phyloP scores from a whole-genome alignment of 306 rosid species.

The Gillenia trifoliata region DNA sequence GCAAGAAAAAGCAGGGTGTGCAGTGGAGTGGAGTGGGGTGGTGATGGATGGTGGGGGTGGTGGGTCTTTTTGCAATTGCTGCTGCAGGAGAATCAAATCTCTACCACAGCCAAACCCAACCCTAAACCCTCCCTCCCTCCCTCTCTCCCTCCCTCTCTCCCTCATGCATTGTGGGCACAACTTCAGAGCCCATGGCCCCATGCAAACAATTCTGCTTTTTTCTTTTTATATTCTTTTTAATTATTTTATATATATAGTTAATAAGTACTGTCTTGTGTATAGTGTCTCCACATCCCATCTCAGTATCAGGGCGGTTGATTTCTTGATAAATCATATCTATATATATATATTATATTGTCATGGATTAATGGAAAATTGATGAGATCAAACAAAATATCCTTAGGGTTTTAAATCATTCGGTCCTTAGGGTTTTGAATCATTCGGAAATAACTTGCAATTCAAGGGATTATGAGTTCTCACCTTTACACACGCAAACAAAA shows the following conservation, averaged over 20 bases:
- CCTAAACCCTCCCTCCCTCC: conserved; percentile 5
- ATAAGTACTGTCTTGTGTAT: not conserved
- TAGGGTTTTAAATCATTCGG: too few species aligned
- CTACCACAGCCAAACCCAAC: conserved; percentile 22
- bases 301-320: too few species aligned
- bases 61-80: conserved; percentile 33
- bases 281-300: too few species aligned
- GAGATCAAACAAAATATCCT: too few species aligned
- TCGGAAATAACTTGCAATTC: too few species aligned
- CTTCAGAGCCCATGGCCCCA: conserved; percentile 26
- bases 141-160: too few species aligned
- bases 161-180: conserved; percentile 40
- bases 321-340: too few species aligned
- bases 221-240: not conserved
- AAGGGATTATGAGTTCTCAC: too few species aligned
- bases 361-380: not conserved
- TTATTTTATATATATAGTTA: too few species aligned
- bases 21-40: not conserved
- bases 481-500: too few species aligned
- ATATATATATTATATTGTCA: not conserved
- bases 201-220: conserved; percentile 4
- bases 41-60: conserved; percentile 10
- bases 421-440: too few species aligned
- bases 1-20: conserved; percentile 37
- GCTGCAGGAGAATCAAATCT: conserved; percentile 38